Evolutionary conservation across 306 rosid species (phyloP), one percentile per base, ranked within the genome.

Genomic region (Ormosia emarginata): DNA sequence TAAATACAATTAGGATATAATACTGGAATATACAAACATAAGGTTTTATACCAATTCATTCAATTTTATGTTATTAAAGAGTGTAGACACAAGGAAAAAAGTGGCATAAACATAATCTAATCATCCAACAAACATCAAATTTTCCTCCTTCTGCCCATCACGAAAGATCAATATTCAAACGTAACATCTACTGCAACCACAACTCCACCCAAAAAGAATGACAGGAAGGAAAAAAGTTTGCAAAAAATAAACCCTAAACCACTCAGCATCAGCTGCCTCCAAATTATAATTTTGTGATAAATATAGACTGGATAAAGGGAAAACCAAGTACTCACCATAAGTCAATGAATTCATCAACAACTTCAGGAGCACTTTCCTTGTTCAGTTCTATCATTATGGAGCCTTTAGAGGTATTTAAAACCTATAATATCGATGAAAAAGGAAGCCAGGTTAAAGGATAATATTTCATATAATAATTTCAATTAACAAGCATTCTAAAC

Each of bases 321-420:
- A 69, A 82, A 78, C 50, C 18, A 17, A 67, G 59, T 68, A 91
- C 99, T 90, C 81, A 95, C 99, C 99, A 91, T 77, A 93, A 89
- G 88, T 95, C 98, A 69, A 93, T 90, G 91, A 95, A 95, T 87
- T 93, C 95, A 80, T 95, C 99, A 82, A 95, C 99, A 75, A 89
- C 97, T 86, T 95, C 99, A 46, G 99, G 98, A 82, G 98, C 89
- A 70, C 89, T 92, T 5, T 95, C 98, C 92, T 95, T 95, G 90
- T 81, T 59, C 63, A 95, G 90, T 85, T 90, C 90, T 79, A 90
- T 87, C 37, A 83, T 78, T 14, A 95, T 88, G 76, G 86, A 72
- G 81, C 99, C 99, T 89, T 93, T 95, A 29, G 99, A 89, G 13
- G 98, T 95, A 86, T 89, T 92, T 81, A 95, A 77, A 79, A 90